Conservation (phyloP, 2,329 filamentous ascomycete species). For the Torrubiella hemipterigena region DNA sequence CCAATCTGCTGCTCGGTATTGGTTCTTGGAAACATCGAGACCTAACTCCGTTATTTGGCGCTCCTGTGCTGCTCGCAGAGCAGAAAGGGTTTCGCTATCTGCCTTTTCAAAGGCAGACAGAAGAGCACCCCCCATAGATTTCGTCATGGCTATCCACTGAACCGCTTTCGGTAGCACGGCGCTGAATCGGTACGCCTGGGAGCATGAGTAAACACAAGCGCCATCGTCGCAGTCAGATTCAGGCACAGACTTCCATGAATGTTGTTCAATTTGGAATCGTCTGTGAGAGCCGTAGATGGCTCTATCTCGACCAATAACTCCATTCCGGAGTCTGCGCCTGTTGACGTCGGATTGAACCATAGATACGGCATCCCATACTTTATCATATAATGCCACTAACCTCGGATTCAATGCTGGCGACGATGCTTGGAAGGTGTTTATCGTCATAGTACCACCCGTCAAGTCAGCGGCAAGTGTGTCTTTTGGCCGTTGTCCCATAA, state of each 20-base stretch:
- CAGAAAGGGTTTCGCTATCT: conserved; percentile 1
- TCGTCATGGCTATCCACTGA: conserved; percentile 3
- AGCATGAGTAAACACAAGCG: conserved; percentile 2
- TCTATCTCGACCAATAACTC: conserved; percentile 1
- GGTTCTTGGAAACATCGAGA: conserved; percentile 3
- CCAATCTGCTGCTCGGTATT: conserved; percentile 5
- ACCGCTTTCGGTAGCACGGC: conserved; percentile 2
- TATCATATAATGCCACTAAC: conserved; percentile 1
- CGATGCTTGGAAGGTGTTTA: conserved; percentile 1
- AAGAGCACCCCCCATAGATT: conserved; percentile 2
- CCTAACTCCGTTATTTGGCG: conserved; percentile 4
- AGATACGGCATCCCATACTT: conserved; percentile 1
- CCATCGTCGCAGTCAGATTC: neutral
- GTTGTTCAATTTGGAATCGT: neutral
- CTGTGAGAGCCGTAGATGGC: conserved; percentile 4
- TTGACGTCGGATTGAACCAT: conserved; percentile 1
- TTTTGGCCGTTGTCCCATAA: conserved; percentile 1
- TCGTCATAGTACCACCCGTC: conserved; percentile 2
- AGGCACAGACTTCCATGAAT: neutral
- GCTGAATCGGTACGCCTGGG: conserved; percentile 3
- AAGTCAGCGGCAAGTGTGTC: conserved; percentile 1
- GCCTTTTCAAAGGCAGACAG: conserved; percentile 4
- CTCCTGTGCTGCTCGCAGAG: conserved; percentile 1
- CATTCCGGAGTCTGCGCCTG: neutral
- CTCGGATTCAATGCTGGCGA: conserved; percentile 2